phyloP scores from a whole-genome alignment of 768 basidiomycete genomes.

The Amanita subjunquillea region DNA sequence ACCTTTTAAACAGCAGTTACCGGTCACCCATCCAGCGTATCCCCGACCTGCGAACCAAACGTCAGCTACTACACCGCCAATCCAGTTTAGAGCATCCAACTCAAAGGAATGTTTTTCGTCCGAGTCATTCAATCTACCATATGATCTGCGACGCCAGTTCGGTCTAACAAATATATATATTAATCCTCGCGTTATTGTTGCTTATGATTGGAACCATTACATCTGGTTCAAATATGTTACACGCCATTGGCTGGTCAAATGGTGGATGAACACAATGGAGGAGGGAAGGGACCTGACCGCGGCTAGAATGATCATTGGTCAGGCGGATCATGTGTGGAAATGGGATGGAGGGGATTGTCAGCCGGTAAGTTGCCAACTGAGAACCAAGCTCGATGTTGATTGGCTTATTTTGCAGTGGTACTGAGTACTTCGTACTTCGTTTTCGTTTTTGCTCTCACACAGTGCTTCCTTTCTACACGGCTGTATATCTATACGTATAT shows the following conservation, averaged over 20 bases:
- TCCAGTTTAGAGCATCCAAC: not conserved
- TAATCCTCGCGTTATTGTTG: slow-evolving; percentile 1
- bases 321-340: not conserved
- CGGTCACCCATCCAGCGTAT: not conserved
- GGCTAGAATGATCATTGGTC: slow-evolving; percentile 1
- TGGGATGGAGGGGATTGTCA: slow-evolving; percentile 4
- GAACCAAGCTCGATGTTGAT: not conserved
- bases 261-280: slow-evolving; percentile 2
- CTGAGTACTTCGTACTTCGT: not conserved
- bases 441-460: no score
- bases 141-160: slow-evolving; percentile 1
- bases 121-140: slow-evolving; percentile 1
- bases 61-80: not conserved
- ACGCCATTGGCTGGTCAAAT: slow-evolving; percentile 2
- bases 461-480: no score
- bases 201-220: slow-evolving; percentile 1
- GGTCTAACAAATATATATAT: not conserved
- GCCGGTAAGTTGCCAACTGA: not conserved
- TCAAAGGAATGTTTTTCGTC: not conserved
- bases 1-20: not conserved
- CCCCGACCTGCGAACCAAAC: not conserved
- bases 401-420: not conserved
- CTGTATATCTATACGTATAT: no score
- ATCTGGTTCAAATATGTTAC: slow-evolving; percentile 3
- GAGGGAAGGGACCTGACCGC: not conserved